Evolutionary conservation across 140 eudicot genomes (phyloP), one percentile per base, ranked within the genome.

Genomic region (Flaveria floridana): DNA sequence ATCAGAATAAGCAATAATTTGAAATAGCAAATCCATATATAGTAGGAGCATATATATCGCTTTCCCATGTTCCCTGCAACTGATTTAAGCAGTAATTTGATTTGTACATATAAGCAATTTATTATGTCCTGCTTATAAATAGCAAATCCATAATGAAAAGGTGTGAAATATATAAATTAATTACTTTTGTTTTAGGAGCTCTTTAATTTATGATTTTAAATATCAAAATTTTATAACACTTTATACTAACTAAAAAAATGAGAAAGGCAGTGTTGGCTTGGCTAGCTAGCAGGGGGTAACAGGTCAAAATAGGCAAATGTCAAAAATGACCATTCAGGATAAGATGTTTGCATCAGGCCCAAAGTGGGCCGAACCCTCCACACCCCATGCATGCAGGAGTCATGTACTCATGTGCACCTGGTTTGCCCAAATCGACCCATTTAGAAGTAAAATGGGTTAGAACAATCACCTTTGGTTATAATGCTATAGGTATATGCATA

Each of bases 1-100:
- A 79, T 79, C 70, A 56, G 42, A 73, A 73, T 19, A 73, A 23
- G 25, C 25, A 23, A 23, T 23, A 23, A 23, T 23, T 23, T 23
- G 25, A 23, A 23, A 23, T 23, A 23, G 25, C 25, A 23, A 23
- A 23, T 23, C 25, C 25, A 23, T 23, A 23, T 23, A 23, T 23
- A 23, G 25, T 23, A 62, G 13, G 68, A 28, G 6, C 4, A 62
- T 62, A 28, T 9, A 34, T 34, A 6, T 34, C 41, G 41, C 8
- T 34, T 34, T 34, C 1, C 8, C 41, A 34, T 34, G 41, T 34
- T 34, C 41, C 41, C 41, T 34, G 41, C 41, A 34, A 23, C 7
- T 21, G 65, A 21, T 58, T 58, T 58, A 21, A 21, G n/a, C 15
- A 59, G 4, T 59, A 23, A 59, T 23, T 23, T 59, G 42, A 62